phyloP scores from a whole-genome alignment of 495 filamentous ascomycete genomes.

The Aspergillus cristatus region DNA sequence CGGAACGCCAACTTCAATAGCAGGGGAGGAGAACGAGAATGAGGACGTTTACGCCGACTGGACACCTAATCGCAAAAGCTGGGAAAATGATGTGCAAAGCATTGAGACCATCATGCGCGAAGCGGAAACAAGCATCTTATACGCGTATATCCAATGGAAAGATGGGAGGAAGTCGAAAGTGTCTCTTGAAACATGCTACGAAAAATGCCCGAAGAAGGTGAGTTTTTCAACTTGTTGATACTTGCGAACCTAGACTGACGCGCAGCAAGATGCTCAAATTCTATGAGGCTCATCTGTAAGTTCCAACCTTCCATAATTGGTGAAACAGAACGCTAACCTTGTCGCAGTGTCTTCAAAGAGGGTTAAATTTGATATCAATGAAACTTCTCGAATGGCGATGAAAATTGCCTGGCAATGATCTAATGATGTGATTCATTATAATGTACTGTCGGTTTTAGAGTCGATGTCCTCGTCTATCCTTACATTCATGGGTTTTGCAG shows the following conservation, averaged over 20 bases:
- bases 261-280: constrained; percentile 34
- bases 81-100: constrained; percentile 46
- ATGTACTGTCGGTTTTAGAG: too few species aligned
- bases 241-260: constrained; percentile 9
- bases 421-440: too few species aligned
- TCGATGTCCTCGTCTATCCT: too few species aligned
- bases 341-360: constrained; percentile 30
- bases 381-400: too few species aligned
- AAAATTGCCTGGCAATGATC: not conserved
- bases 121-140: constrained; percentile 23
- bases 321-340: constrained; percentile 11
- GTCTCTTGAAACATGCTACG: constrained; percentile 29
- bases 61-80: constrained; percentile 43
- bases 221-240: not conserved
- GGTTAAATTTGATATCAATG: constrained; percentile 3
- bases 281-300: constrained; percentile 39
- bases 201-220: constrained; percentile 31
- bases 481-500: too few species aligned
- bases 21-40: constrained; percentile 7
- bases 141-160: constrained; percentile 49
- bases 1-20: constrained; percentile 8
- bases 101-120: constrained; percentile 52
- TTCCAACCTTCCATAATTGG: not conserved
- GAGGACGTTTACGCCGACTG: too few species aligned
- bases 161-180: constrained; percentile 36